Percentiles rank a stretch among this genome's conserved stretches.
phyloP scores from a whole-genome alignment of 441 rosid species.

The Viola pubescens region DNA sequence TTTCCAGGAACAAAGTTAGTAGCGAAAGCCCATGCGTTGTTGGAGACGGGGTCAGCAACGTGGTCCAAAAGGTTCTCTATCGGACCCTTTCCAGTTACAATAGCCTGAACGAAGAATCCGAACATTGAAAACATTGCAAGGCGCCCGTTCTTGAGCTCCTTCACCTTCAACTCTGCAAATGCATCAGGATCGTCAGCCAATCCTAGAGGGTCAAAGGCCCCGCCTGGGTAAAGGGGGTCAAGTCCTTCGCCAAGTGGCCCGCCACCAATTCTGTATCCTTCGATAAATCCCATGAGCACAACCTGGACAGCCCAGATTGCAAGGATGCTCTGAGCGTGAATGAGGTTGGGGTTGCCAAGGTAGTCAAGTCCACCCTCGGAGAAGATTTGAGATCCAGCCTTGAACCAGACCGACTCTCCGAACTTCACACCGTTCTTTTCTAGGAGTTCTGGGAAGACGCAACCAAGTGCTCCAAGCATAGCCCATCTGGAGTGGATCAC shows the following conservation, averaged over 20 bases:
- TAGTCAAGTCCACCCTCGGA: constrained; percentile 87
- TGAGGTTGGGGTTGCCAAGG: constrained; percentile 79
- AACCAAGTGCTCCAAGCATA: constrained; percentile 85
- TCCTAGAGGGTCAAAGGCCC: constrained; percentile 81
- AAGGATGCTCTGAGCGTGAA: constrained; percentile 86
- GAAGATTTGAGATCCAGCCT: constrained; percentile 85
- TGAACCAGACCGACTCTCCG: constrained; percentile 90
- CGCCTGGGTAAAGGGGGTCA: constrained; percentile 84
- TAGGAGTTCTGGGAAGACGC: constrained; percentile 79
- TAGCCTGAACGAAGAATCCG: constrained; percentile 88
- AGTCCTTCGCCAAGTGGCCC: constrained; percentile 90
- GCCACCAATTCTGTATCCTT: constrained; percentile 84
- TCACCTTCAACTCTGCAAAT: constrained; percentile 80
- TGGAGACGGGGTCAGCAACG: constrained; percentile 67
- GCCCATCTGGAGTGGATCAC: constrained; percentile 94
- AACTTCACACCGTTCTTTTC: constrained; percentile 74
- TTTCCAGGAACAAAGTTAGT: constrained; percentile 93
- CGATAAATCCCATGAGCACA: constrained; percentile 82
- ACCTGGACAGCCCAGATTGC: constrained; percentile 89
- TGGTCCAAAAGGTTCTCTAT: constrained; percentile 77
- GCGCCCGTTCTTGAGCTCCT: constrained; percentile 84
- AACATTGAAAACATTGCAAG: constrained; percentile 91
- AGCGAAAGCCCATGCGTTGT: constrained; percentile 92
- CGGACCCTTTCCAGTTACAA: constrained; percentile 87
- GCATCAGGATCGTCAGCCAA: constrained; percentile 88